Evolutionary conservation across 352 stramenopile genomes (phyloP), one percentile per base, ranked within the genome.

Genomic region (Phytophthora brassicae): DNA sequence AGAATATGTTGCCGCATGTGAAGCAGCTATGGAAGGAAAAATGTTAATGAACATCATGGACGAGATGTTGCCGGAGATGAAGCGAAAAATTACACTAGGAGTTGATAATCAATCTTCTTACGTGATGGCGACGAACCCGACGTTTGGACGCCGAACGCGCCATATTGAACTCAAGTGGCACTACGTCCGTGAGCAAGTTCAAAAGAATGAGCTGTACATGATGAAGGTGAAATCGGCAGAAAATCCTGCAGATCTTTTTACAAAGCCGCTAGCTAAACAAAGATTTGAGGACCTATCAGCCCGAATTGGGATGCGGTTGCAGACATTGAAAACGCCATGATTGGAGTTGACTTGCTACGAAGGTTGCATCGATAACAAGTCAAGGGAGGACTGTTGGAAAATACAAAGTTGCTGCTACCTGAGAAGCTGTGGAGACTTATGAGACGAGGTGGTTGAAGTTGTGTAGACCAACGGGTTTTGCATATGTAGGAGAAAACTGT

Each of bases 91-190:
- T 19, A 42, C 44, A 35, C 16, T 62, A 2, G 55, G 44, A 12
- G 24, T 55, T 23, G 53, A 61, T n/a, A 61, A 55, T 39, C 31
- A 62, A 22, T 29, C 33, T 6, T 35, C 44, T 4, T 55, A 44
- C 16, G 7, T 49, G 3, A 47, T 62, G 33, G 55, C 55, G 0
- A 49, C 44, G 9, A 62, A 55, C 22, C 55, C 55, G 11, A 62
- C 43, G 14, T 55, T 49, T 19, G 14, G 44, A 8, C 9, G 44
- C 4, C 31, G 35, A 9, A 62, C 55, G 4, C n/a, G 55, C 4
- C 55, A 62, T 16, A 62, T 48, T 42, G 43, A 62, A 28, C 16
- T 55, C 11, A 48, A 41, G 8, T 55, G 44, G 45, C 55, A 62
- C 14, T 62, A 26, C 19, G 35, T 62, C 1, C 29, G 55, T 23